These are phyloP conservation scores for Rosa hybrid DNA, from an alignment of 331 rosid genomes.

Conservation along the genomic window DNA sequence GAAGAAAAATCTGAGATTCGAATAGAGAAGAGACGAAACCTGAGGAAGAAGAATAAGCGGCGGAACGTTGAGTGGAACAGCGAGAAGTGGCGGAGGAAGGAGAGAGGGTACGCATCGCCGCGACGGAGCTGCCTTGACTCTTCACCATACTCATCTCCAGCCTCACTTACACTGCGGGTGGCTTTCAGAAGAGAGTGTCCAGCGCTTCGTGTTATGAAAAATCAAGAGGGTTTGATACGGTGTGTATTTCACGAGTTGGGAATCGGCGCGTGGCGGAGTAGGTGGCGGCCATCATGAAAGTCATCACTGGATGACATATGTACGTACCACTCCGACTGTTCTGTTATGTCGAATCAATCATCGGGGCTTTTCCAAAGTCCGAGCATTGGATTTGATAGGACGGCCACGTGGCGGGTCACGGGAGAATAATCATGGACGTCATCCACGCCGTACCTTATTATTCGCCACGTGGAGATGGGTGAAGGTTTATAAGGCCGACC, in stretches of 20 bases:
- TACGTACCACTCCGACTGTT: neutral
- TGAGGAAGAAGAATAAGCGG: constrained; percentile 29
- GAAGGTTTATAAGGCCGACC: neutral
- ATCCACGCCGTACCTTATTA: constrained; percentile 1
- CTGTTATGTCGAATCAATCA: neutral
- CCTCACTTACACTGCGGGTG: neutral
- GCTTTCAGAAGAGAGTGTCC: neutral
- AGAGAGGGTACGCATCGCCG: constrained; percentile 34
- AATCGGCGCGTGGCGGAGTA: neutral
- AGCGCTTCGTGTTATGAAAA: neutral
- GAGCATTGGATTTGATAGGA: constrained; percentile 1
- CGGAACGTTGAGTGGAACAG: constrained; percentile 23
- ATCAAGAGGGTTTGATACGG: neutral
- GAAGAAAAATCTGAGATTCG: neutral
- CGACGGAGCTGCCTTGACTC: constrained; percentile 20
- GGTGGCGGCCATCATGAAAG: neutral
- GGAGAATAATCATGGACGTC: constrained; percentile 13
- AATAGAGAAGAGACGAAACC: constrained; percentile 27
- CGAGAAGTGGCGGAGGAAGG: constrained; percentile 36
- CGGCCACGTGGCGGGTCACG: constrained; percentile 6
- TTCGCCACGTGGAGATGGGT: neutral
- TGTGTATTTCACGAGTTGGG: neutral
- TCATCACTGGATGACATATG: neutral
- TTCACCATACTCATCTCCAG: constrained; percentile 41
- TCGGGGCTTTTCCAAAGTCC: neutral